phyloP scores from a whole-genome alignment of 1,139 yeast species.

The Kluyveromyces sp. region DNA sequence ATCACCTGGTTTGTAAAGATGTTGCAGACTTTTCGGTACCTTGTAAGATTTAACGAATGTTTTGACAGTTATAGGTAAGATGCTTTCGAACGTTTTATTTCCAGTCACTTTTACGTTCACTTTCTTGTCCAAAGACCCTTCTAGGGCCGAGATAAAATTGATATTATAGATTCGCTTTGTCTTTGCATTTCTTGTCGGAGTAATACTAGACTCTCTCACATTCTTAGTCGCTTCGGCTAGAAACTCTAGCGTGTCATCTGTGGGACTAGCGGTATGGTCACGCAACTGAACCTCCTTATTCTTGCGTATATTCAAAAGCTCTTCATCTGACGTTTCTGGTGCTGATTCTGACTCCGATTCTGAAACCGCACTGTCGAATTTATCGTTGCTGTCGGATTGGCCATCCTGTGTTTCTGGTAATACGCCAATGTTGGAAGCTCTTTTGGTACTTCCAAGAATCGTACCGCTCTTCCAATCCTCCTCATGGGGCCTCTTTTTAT shows the following conservation, averaged over 20 bases:
- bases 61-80: slow-evolving; percentile 26
- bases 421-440: neutral
- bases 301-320: no score
- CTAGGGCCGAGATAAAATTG: slow-evolving; percentile 24
- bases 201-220: neutral
- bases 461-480: neutral
- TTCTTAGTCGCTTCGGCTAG: neutral
- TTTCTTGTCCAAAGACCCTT: slow-evolving; percentile 22
- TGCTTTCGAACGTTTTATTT: slow-evolving; percentile 20
- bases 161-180: slow-evolving; percentile 20
- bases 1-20: slow-evolving; percentile 18
- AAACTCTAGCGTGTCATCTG: slow-evolving; percentile 3
- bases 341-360: neutral
- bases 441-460: neutral
- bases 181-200: neutral
- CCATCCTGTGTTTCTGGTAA: no score
- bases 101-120: slow-evolving; percentile 29
- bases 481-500: neutral
- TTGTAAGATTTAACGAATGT: slow-evolving; percentile 21
- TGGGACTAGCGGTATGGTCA: neutral
- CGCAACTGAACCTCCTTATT: neutral
- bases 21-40: slow-evolving; percentile 14
- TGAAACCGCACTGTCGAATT: neutral
- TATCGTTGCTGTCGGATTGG: no score
- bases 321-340: no score